Base-by-base conservation (phyloP, 768 basidiomycete genomes). In the Leccinum barrowsii region DNA sequence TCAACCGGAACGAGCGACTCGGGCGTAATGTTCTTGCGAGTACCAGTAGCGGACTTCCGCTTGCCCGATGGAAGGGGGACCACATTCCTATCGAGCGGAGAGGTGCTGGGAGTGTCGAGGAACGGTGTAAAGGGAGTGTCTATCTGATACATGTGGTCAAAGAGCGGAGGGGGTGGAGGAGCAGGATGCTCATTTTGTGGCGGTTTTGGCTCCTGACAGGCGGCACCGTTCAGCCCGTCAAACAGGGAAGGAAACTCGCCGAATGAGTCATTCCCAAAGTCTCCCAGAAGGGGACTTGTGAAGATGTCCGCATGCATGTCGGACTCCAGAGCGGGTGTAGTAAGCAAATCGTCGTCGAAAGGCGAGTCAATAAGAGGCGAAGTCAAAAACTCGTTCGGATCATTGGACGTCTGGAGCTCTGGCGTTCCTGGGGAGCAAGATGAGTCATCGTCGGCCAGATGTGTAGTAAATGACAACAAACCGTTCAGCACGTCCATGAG, bases 1-100 rank as follows among this genome's bases (percentile, higher is more conserved):
- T 89, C 84, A 64, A 86, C 69, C 21, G 86, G 80, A 22, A 94
- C 81, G 21, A 92, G 80, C 2, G 78, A 66, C 32, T 82, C 81
- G 3, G 90, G 86, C 4, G 82, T 82, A 44, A 86, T 74, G 69
- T 87, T 86, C 71, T 84, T 86, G 61, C 89, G 85, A 7, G 86
- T 89, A n/a, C 87, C 87, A 2, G 83, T 90, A 5, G 82, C 57
- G 11, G 61, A 50, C 44, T 75, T 74, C 56, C 75, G 71, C 52
- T 62, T 50, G 26, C 70, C 4, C 0, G 64, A 62, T 21, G 69
- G 60, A 49, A 50, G 53, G 54, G 65, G 56, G 35, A 61, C 61
- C 51, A 63, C 54, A 50, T 22, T 13, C 26, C 61, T 47, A 37
- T 26, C 56, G 60, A 47, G 77, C 30, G 34, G 75, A 68, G 24